These are phyloP conservation scores for Magnaporthiopsis incrustans DNA, from an alignment of 2,329 filamentous ascomycete genomes.

Conservation along the genomic window DNA sequence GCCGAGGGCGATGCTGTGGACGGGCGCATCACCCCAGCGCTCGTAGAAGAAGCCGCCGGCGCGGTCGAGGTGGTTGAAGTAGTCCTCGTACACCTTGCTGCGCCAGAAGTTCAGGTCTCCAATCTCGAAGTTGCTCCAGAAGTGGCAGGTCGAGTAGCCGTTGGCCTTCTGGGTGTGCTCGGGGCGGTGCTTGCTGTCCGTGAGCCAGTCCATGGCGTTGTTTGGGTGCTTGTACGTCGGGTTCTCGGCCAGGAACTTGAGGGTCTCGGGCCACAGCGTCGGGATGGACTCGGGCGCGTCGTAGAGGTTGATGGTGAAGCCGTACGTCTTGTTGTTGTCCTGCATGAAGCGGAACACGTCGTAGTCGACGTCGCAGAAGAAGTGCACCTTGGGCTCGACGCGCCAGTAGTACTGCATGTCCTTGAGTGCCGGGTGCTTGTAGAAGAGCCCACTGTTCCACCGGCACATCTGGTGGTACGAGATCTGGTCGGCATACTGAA, in stretches of 20 bases:
- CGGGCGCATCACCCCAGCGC: slow-evolving; percentile 94
- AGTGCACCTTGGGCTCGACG: slow-evolving; percentile 96
- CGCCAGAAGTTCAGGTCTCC: slow-evolving; percentile 90
- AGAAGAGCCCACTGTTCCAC: slow-evolving; percentile 98
- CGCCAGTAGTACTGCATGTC: slow-evolving; percentile 93
- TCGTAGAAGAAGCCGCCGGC: slow-evolving; percentile 98
- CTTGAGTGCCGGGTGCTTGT: slow-evolving; percentile 83
- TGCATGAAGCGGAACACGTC: slow-evolving; percentile 98
- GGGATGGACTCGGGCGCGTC: slow-evolving; percentile 82
- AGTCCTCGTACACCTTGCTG: slow-evolving; percentile 83
- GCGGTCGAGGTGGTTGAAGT: slow-evolving; percentile 90
- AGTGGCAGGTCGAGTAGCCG: slow-evolving; percentile 96
- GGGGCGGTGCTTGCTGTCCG: slow-evolving; percentile 67
- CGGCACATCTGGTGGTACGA: slow-evolving; percentile 99
- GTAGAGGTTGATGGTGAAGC: slow-evolving; percentile 96
- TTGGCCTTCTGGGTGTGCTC: slow-evolving; percentile 74
- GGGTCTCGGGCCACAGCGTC: slow-evolving; percentile 89
- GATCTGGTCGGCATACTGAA: slow-evolving; percentile 82
- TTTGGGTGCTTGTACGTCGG: slow-evolving; percentile 73
- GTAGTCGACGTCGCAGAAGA: slow-evolving; percentile 98
- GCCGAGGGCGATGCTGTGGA: slow-evolving; percentile 88
- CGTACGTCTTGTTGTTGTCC: slow-evolving; percentile 97
- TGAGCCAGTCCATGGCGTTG: slow-evolving; percentile 83
- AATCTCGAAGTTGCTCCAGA: slow-evolving; percentile 99
- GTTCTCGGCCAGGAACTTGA: slow-evolving; percentile 81